Base-by-base conservation (phyloP, 2,329 filamentous ascomycete species). In the Corniculantispora saksenae region DNA sequence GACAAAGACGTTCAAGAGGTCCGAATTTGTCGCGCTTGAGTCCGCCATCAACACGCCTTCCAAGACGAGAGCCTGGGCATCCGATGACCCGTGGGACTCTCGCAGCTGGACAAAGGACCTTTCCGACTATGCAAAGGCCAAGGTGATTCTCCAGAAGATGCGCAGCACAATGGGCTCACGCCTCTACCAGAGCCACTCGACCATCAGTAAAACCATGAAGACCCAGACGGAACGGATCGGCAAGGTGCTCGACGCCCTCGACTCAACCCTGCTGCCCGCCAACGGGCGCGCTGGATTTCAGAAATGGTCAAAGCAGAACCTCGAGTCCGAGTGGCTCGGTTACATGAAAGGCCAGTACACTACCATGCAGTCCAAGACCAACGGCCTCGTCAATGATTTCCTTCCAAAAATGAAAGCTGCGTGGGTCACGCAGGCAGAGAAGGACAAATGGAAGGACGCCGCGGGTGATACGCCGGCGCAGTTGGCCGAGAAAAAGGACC, bases 191-290 rank as follows among this genome's bases (percentile, higher is more conserved):
- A 48, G n/a, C 17, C 3, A 48, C 45, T 21, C n/a, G 19, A 21
- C 64, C 32, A 56, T 66, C 23, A 38, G 19, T 0, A 21, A 15
- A 27, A 66, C 57, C 32, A 56, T 68, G 21, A 32, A 48, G 29
- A 23, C 53, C 25, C 66, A 67, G 53, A 63, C 40, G 61, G 29
- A 61, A 5, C 54, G 66, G 17, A 60, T 67, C 45, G 67, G 64
- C 45, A 54, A 40, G 48, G 43, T 67, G 38, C 66, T 67, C 13
- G 38, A 64, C 60, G 32, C 45, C 35, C 66, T 68, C 48, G 66
- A 68, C 57, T 50, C 47, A 4, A 56, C 45, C 25, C 19, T 68
- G 29, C 45, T 68, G 66, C 66, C 50, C 10, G 45, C 51, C 6
- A 66, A 68, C 47, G 43, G 45, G 10, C 45, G 17, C 23, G 45